Percentiles rank a stretch among this genome's conserved stretches.
Evolutionary conservation across 2,329 filamentous ascomycete species (phyloP).

Genomic region (Seiridium cupressi): DNA sequence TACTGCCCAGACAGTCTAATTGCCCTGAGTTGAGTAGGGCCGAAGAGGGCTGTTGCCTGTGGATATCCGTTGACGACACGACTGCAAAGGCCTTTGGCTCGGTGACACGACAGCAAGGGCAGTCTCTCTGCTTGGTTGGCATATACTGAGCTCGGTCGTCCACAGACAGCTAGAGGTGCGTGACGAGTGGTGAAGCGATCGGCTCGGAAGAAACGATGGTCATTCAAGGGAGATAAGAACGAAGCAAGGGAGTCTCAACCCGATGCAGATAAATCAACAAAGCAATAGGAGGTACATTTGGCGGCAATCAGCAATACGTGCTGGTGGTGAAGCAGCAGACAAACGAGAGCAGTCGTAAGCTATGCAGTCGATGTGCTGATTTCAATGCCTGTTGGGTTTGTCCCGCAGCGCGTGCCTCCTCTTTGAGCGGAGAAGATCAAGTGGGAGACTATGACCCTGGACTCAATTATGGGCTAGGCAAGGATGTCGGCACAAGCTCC

Average conservation of each 20-base stretch:
- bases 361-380: background rate
- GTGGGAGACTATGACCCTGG: slow-evolving; percentile 1
- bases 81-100: slow-evolving; percentile 11
- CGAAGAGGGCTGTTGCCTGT: slow-evolving; percentile 21
- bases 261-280: background rate
- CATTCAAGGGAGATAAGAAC: slow-evolving; percentile 1
- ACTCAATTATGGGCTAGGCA: background rate
- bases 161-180: background rate
- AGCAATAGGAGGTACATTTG: too few relatives aligned
- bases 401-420: slow-evolving; percentile 3
- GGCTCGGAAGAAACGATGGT: background rate
- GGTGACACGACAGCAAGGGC: slow-evolving; percentile 15
- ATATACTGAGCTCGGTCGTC: slow-evolving; percentile 9
- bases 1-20: slow-evolving; percentile 17
- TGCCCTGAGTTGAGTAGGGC: slow-evolving; percentile 22
- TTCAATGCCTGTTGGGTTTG: slow-evolving; percentile 4
- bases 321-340: background rate
- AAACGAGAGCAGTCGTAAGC: background rate
- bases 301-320: background rate
- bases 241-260: background rate
- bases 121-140: slow-evolving; percentile 11
- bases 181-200: background rate
- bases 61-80: slow-evolving; percentile 17
- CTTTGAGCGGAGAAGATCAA: background rate
- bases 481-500: slow-evolving; percentile 4